Evolutionary conservation across 139 green algal genomes (phyloP).

Genomic region (Picochlorum sp.): DNA sequence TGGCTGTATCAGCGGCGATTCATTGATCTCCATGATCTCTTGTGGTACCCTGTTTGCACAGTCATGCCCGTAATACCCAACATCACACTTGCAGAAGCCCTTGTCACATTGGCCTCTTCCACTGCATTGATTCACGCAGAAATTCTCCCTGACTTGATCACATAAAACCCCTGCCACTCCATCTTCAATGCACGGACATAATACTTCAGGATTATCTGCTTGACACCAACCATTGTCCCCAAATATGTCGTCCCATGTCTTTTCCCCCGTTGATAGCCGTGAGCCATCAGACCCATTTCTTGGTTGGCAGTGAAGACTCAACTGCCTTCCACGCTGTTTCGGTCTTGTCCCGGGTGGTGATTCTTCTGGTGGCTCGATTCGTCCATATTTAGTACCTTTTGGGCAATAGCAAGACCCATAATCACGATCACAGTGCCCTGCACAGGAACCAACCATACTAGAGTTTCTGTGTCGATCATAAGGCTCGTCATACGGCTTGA

Average conservation of each 20-base stretch:
- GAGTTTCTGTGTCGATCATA: background rate
- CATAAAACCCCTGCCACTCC: constrained; percentile 15
- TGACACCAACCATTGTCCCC: constrained; percentile 39
- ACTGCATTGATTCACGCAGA: constrained; percentile 42
- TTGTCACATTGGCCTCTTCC: constrained; percentile 32
- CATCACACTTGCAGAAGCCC: constrained; percentile 48
- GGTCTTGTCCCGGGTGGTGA: constrained; percentile 1
- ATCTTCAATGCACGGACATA: constrained; percentile 13
- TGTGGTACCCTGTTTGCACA: constrained; percentile 26
- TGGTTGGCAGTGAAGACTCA: background rate
- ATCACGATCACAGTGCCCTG: constrained; percentile 3
- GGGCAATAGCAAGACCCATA: constrained; percentile 6
- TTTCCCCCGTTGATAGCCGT: constrained; percentile 1
- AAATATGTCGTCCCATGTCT: constrained; percentile 20
- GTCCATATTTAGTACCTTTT: background rate
- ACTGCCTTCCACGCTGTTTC: background rate
- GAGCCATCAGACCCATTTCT: background rate
- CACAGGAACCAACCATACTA: background rate
- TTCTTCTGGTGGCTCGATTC: background rate
- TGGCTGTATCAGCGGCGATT: background rate
- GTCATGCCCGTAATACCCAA: constrained; percentile 36
- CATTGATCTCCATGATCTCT: background rate
- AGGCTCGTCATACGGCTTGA: background rate
- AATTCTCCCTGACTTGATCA: constrained; percentile 15
- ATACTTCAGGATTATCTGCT: constrained; percentile 9